A percentile compares a stretch with the other conserved stretches of the same genome.
phyloP scores from a whole-genome alignment of 129 eudicot genomes.

The Oenanthe sinensis region DNA sequence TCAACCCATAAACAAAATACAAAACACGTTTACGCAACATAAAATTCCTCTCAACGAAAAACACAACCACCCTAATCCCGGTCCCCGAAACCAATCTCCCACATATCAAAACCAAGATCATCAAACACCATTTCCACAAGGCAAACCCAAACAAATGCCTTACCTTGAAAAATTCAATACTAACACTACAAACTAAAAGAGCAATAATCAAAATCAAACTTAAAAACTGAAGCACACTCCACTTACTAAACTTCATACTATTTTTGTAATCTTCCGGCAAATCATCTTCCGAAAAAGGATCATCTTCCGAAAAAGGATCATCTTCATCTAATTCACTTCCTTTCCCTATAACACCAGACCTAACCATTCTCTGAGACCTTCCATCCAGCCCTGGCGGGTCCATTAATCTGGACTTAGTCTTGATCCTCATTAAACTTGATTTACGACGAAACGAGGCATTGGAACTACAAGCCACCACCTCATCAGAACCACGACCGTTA shows the following conservation, averaged over 20 bases:
- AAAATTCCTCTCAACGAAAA: slow-evolving; percentile 55
- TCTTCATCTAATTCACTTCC: slow-evolving; percentile 46
- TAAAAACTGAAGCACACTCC: slow-evolving; percentile 43
- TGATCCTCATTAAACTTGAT: slow-evolving; percentile 35
- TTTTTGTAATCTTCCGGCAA: slow-evolving; percentile 61
- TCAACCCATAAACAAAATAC: slow-evolving; percentile 51
- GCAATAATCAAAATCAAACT: slow-evolving; percentile 36
- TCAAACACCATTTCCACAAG: slow-evolving; percentile 67
- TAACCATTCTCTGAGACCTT: slow-evolving; percentile 22
- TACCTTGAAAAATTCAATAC: slow-evolving; percentile 17
- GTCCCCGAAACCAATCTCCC: slow-evolving; percentile 70
- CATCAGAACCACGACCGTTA: slow-evolving; percentile 19
- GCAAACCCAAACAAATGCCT: slow-evolving; percentile 24
- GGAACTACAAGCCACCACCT: slow-evolving; percentile 41
- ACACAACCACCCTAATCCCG: slow-evolving; percentile 44
- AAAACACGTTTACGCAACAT: slow-evolving; percentile 54
- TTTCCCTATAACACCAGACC: slow-evolving; percentile 29
- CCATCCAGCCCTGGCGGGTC: slow-evolving; percentile 44
- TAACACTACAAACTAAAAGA: slow-evolving; percentile 46
- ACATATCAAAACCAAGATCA: slow-evolving; percentile 54
- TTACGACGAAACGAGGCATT: slow-evolving; percentile 33
- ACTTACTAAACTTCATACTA: slow-evolving; percentile 33
- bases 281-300: slow-evolving; percentile 55
- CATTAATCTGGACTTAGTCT: slow-evolving; percentile 56
- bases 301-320: slow-evolving; percentile 48